These are phyloP conservation scores for Coniferiporia weirii DNA, from an alignment of 1,284 basidiomycete species.

Conservation along the genomic window DNA sequence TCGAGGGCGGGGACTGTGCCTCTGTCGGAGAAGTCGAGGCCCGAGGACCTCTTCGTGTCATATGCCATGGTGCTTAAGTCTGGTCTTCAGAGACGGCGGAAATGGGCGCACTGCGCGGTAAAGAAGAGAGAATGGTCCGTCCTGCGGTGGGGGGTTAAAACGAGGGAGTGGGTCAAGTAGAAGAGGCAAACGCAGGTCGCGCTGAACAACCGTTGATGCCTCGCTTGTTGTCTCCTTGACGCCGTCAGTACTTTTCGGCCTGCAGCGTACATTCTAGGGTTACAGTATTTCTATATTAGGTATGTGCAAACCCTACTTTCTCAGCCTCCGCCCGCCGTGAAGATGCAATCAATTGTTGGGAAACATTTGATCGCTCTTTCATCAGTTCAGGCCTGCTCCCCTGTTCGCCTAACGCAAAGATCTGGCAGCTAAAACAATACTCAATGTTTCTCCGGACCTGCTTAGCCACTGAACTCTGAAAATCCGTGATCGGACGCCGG, in stretches of 20 bases:
- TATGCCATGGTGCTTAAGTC: conserved; percentile 11
- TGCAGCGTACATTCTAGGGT: background rate
- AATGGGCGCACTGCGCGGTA: background rate
- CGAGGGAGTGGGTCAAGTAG: conserved; percentile 1
- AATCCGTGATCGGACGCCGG: too few species aligned
- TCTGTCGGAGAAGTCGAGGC: conserved; percentile 69
- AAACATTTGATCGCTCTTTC: too few species aligned
- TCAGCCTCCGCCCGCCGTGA: background rate
- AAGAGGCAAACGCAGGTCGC: background rate
- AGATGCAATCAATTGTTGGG: too few species aligned
- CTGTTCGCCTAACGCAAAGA: too few species aligned
- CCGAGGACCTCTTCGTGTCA: conserved; percentile 46
- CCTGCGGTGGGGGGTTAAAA: conserved; percentile 3
- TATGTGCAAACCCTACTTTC: background rate
- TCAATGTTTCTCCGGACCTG: too few species aligned
- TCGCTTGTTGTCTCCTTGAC: background rate
- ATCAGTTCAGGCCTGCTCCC: too few species aligned
- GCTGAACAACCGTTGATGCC: background rate
- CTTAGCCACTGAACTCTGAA: too few species aligned
- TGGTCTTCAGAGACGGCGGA: background rate
- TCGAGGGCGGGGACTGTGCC: conserved; percentile 41
- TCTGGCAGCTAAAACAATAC: too few species aligned
- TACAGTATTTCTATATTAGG: background rate
- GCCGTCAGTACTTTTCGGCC: background rate
- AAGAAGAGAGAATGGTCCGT: conserved; percentile 5